These are phyloP conservation scores for Cornus controversa DNA, from an alignment of 148 eudicot genomes.

Conservation along the genomic window DNA sequence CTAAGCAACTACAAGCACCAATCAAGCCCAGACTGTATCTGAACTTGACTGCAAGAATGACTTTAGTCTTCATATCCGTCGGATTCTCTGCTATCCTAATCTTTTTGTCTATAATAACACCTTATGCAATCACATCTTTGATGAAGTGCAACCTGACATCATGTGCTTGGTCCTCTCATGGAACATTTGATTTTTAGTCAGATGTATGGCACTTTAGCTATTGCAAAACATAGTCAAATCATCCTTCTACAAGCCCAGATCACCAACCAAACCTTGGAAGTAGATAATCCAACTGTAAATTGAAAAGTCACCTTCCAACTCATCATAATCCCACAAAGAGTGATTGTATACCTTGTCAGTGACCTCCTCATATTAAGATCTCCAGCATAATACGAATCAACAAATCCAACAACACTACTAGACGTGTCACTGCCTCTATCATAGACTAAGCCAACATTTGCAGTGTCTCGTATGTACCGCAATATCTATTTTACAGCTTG, in stretches of 20 bases:
- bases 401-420: not conserved
- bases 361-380: not conserved
- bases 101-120: not conserved
- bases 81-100: not conserved
- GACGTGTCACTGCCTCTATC: not conserved
- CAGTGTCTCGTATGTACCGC: not conserved
- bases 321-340: not conserved
- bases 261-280: not conserved
- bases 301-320: not conserved
- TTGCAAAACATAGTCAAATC: too few species aligned
- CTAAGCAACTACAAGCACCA: too few species aligned
- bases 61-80: not conserved
- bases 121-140: not conserved
- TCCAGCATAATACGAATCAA: not conserved
- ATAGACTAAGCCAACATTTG: not conserved
- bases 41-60: not conserved
- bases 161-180: not conserved
- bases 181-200: not conserved
- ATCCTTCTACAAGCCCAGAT: not conserved
- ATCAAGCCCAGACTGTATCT: not conserved
- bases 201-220: not conserved
- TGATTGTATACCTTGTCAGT: not conserved
- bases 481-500: slow-evolving; percentile 6
- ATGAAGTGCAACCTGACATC: not conserved
- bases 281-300: too few species aligned